Base-by-base conservation (phyloP, 2,329 filamentous ascomycete genomes). In the Trichothecium roseum region DNA sequence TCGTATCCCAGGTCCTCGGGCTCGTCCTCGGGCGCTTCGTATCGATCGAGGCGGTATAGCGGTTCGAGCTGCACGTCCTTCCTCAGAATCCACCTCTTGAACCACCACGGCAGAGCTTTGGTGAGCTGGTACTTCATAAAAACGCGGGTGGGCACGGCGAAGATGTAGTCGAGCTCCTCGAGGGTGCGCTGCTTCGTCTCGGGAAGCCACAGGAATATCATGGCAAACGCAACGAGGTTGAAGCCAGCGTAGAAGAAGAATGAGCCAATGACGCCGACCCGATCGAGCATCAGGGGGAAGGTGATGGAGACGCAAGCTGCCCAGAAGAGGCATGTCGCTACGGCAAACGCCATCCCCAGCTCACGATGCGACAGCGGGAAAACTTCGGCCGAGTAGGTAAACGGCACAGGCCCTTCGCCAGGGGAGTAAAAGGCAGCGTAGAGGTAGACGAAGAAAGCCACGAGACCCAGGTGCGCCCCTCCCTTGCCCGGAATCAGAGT, bases 291-390 rank as follows among this genome's bases (percentile, higher is more conserved):
- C 32, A 69, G 60, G 2, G 75, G 76, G 47, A 78, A 77, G 0
- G 74, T 80, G 35, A 83, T 70, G n/a, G 70, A 68, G 31, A 78
- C 57, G 0, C 82, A 68, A 1, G 70, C 64, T 0, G 72, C 73
- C 67, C 68, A 74, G 47, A 68, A 68, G 7, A 80, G 61, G 42
- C 75, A 80, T 1, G 75, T 81, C 2, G 78, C 74, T 8, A 83
- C 78, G 7, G 77, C 72, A 56, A 71, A 82, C 0, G 69, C 70
- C 80, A 84, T 84, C 38, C 80, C 80, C 17, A 83, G 67, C 49
- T 84, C 80, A 47, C 80, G 69, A 51, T 84, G 78, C 2, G 75
- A 79, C 1, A 83, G 66, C 0, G 80, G 79, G 50, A 79, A 84
- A 2, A 82, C 75, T 52, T 84, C 80, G 29, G 79, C 77, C 5